Evolutionary conservation across 306 rosid species (phyloP), one percentile per base, ranked within the genome.

Genomic region (Hylodesmum podocarpum): DNA sequence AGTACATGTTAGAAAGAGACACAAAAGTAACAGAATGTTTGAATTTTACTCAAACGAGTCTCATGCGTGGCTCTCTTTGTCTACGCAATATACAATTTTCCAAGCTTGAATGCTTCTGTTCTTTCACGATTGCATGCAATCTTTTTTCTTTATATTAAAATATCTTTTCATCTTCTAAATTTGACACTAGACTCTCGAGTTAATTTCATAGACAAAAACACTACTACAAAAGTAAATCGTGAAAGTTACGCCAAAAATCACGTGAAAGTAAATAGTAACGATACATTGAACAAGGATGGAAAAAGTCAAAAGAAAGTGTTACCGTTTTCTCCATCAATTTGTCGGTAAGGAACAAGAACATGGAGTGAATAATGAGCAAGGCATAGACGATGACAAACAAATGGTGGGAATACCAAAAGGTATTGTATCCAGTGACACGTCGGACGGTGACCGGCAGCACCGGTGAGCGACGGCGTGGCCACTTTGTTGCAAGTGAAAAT

Each of bases 401-500:
- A 66, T 93, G 98, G 85, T 93, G 98, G 0, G 97, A 93, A 75
- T 91, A 91, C 96, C 98, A 93, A 80, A 93, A 93, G 61, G 97
- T 80, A 78, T 93, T 88, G 58, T 89, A 91, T 16, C 98, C 98
- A 0, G 91, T 93, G 85, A 91, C 90, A 25, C 72, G 82, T 72
- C 86, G 53, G 19, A 93, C 75, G 18, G 94, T 83, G 82, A 84
- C 74, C 0, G 98, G 97, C 27, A 93, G 70, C 69, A 47, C 78
- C 1, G 88, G 61, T 2, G 89, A 86, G 4, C 83, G 85, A 57
- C 96, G 96, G 66, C 96, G 86, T 8, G 97, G 95, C 98, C 97
- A 89, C 88, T 83, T 89, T 1, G 92, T 91, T 70, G 98, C 97
- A 0, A 93, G 86, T 40, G 83, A 73, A 78, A 91, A 93, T 54